Evolutionary conservation across 2,329 filamentous ascomycete genomes (phyloP).

Genomic region (Aspergillus versicolor): DNA sequence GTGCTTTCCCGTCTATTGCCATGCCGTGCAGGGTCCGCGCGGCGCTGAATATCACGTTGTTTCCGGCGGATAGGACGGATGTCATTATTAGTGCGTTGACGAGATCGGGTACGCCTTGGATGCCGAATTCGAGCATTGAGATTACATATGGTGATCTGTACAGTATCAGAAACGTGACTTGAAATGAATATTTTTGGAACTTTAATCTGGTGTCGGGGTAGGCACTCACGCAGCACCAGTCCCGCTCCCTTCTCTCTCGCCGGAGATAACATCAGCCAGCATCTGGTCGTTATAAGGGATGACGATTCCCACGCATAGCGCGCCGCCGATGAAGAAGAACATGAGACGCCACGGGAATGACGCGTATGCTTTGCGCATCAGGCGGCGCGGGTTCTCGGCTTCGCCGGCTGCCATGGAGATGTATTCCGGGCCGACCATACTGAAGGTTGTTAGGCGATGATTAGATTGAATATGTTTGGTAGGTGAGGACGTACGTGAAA

Average conservation of each 20-base stretch:
- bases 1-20: not conserved
- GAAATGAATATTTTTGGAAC: too few species aligned
- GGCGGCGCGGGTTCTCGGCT: not conserved
- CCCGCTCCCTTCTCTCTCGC: not conserved
- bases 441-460: not conserved
- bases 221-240: not conserved
- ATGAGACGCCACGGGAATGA: not conserved
- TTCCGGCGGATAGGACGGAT: not conserved
- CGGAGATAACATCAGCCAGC: not conserved
- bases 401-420: conserved; percentile 5
- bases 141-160: conserved; percentile 4
- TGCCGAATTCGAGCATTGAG: not conserved
- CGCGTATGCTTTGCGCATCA: not conserved
- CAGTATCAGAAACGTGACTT: too few species aligned
- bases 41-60: not conserved
- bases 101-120: not conserved
- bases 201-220: too few species aligned
- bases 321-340: conserved; percentile 6
- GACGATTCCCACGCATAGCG: not conserved
- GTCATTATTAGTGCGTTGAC: conserved; percentile 5
- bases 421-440: conserved; percentile 60
- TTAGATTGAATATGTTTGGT: too few species aligned
- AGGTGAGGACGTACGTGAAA: conserved; percentile 47
- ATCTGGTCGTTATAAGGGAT: not conserved
- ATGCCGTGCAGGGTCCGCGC: not conserved